Evolutionary conservation across 495 filamentous ascomycete genomes (phyloP).

Genomic region (Annulohypoxylon bovei): DNA sequence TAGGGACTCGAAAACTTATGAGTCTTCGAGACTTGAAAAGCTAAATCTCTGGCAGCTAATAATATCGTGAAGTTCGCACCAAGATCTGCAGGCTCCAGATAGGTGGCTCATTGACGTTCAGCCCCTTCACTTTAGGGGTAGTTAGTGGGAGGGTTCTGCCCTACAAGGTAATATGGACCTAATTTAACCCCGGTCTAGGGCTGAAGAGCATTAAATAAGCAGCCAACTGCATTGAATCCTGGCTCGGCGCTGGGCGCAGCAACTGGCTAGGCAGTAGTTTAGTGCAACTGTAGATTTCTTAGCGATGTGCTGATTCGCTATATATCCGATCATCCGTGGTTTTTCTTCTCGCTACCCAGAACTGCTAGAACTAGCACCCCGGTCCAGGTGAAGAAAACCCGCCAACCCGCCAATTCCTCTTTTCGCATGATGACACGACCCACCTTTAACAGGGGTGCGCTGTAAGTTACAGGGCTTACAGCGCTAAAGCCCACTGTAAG

Average conservation of each 20-base stretch:
- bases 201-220: constrained; percentile 8
- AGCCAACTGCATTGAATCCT: constrained; percentile 1
- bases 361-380: too few species aligned
- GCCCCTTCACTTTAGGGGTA: neutral
- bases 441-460: too few species aligned
- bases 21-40: neutral
- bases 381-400: too few species aligned
- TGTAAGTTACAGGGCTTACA: too few species aligned
- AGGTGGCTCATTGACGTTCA: neutral
- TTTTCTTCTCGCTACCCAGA: neutral
- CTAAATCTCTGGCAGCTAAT: too few species aligned
- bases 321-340: neutral
- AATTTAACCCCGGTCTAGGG: constrained; percentile 24
- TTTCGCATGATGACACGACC: too few species aligned
- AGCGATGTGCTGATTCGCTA: constrained; percentile 14
- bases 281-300: neutral
- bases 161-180: neutral
- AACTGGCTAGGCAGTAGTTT: neutral
- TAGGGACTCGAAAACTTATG: neutral
- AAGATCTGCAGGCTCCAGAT: constrained; percentile 12
- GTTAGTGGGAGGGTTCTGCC: constrained; percentile 4
- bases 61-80: neutral
- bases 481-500: too few species aligned
- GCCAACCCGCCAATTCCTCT: too few species aligned
- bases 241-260: constrained; percentile 3